Evolutionary conservation across 225 moss, liverwort and hornwort species (phyloP).

Genomic region (Lunularia cruciata): DNA sequence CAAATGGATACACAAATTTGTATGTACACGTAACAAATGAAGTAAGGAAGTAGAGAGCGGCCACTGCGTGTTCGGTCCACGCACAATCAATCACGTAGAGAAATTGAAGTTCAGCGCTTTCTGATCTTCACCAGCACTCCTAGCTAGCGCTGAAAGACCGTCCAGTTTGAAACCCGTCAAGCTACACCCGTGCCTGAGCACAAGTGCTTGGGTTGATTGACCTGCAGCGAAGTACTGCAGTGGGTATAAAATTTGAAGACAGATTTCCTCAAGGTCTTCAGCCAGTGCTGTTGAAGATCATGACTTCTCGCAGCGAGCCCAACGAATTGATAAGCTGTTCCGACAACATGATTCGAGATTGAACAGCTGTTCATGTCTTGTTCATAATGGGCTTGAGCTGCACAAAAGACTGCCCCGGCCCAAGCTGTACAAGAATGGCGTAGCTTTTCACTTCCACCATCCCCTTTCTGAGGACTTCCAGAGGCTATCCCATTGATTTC

Average conservation of each 20-base stretch:
- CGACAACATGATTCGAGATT: not conserved
- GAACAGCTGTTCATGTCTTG: not conserved
- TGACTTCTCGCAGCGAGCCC: not conserved
- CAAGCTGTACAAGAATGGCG: not conserved
- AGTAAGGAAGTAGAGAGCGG: slow-evolving; percentile 3
- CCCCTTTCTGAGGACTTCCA: not conserved
- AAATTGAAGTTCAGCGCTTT: not conserved
- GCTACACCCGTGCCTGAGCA: not conserved
- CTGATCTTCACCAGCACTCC: not conserved
- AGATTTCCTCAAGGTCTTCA: not conserved
- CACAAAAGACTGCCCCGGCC: slow-evolving; percentile 2
- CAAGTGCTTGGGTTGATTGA: not conserved
- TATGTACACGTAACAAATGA: slow-evolving; percentile 8
- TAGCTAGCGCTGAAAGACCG: not conserved
- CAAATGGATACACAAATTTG: not conserved
- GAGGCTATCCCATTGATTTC: not conserved
- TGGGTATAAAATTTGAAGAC: not conserved
- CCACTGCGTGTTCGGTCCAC: slow-evolving; percentile 1
- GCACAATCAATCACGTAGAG: slow-evolving; percentile 2
- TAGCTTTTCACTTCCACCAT: not conserved
- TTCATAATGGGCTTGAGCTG: not conserved
- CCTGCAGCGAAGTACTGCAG: not conserved
- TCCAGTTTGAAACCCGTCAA: not conserved
- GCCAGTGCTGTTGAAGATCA: slow-evolving; percentile 3
- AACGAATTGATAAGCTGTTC: not conserved